Percentiles rank a stretch among this genome's conserved stretches.
Conservation (phyloP, 305 asterid genomes). For the Fraxinus sp. region DNA sequence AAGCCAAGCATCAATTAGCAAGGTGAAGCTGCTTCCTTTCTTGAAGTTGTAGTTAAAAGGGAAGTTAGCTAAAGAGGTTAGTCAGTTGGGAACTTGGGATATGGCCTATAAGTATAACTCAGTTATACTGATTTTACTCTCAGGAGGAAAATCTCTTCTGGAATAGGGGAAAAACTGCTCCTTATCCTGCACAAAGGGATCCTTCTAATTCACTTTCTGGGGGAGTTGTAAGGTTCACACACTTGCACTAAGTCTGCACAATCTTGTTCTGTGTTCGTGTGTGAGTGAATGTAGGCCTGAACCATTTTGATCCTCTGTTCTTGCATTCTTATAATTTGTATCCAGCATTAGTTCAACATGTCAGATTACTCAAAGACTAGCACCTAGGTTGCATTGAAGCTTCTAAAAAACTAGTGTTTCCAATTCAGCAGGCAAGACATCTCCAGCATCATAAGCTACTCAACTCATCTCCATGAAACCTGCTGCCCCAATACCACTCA, state of each 20-base stretch:
- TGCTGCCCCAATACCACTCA: not conserved
- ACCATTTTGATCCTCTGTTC: not conserved
- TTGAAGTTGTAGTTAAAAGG: not conserved
- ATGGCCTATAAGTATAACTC: not conserved
- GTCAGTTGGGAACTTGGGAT: not conserved
- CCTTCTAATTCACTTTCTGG: not conserved
- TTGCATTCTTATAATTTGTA: not conserved
- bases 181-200: not conserved
- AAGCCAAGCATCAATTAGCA: not conserved
- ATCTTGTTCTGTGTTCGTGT: not conserved
- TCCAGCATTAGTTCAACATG: not conserved
- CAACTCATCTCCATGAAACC: not conserved
- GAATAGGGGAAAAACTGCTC: not conserved
- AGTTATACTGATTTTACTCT: not conserved
- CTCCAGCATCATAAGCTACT: not conserved
- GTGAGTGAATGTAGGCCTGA: not conserved
- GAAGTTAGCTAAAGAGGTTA: not conserved
- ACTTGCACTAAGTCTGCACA: not conserved
- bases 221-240: not conserved
- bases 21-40: not conserved
- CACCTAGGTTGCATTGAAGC: not conserved
- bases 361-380: not conserved
- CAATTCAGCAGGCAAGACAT: not conserved
- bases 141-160: not conserved
- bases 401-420: not conserved